A percentile compares a stretch with the other conserved stretches of the same genome.
Evolutionary conservation across 2,329 filamentous ascomycete genomes (phyloP).

Genomic region (Sclerotinia glacialis): DNA sequence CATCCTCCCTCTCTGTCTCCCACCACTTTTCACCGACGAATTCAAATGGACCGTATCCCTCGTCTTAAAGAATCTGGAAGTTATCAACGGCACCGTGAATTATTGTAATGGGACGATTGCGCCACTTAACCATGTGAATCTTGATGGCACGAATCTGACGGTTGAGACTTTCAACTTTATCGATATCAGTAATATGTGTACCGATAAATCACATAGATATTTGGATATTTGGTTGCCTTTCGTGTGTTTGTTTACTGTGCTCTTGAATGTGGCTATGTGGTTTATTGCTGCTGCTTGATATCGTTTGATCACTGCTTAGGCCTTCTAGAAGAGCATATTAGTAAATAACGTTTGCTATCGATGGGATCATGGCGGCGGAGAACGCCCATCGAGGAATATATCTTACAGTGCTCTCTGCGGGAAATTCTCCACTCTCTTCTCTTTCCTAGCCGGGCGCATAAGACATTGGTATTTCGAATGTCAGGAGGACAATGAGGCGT

Average conservation of each 20-base stretch:
- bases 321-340: not conserved
- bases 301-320: not conserved
- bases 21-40: not conserved
- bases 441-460: not conserved
- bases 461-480: not conserved
- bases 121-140: not conserved
- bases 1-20: not conserved
- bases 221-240: not conserved
- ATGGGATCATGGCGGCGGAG: no score
- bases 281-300: not conserved
- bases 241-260: not conserved
- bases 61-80: not conserved
- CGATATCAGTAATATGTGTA: not conserved
- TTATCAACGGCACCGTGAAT: not conserved
- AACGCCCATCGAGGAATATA: not conserved
- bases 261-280: not conserved
- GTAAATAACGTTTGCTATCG: not conserved
- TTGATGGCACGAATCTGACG: not conserved
- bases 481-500: rapidly evolving
- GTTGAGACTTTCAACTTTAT: not conserved
- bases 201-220: not conserved
- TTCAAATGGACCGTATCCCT: not conserved
- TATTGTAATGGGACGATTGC: not conserved
- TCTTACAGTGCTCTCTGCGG: no score
- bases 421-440: not conserved